Conservation (phyloP, 2,329 filamentous ascomycete species). For the Sphaerulina musiva region DNA sequence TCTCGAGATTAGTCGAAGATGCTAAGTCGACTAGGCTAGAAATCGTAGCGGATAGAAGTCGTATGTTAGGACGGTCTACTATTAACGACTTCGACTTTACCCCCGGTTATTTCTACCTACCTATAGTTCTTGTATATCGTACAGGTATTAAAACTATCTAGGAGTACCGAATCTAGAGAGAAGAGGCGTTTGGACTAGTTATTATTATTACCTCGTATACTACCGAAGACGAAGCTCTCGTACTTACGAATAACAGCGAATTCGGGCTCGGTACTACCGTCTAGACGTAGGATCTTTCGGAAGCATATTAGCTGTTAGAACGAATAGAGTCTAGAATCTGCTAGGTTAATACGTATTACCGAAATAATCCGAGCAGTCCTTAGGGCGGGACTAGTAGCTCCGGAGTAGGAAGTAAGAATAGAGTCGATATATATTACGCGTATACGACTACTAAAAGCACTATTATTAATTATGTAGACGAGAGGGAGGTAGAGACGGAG, state of each 20-base stretch:
- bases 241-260: constrained; percentile 45
- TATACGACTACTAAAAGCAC: constrained; percentile 56
- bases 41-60: constrained; percentile 39
- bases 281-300: constrained; percentile 46
- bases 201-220: constrained; percentile 43
- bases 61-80: constrained; percentile 44
- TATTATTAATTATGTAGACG: constrained; percentile 60
- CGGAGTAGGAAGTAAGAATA: constrained; percentile 68
- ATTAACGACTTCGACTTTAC: constrained; percentile 49
- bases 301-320: constrained; percentile 47
- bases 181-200: constrained; percentile 43
- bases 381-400: constrained; percentile 60
- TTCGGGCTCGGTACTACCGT: constrained; percentile 48
- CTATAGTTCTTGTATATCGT: constrained; percentile 34
- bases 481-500: constrained; percentile 48
- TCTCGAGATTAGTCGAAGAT: constrained; percentile 60
- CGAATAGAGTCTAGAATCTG: constrained; percentile 61
- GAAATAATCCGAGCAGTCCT: constrained; percentile 64
- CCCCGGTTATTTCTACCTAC: constrained; percentile 46
- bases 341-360: constrained; percentile 57
- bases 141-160: constrained; percentile 21
- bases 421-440: constrained; percentile 46
- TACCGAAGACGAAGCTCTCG: constrained; percentile 39
- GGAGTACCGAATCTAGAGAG: constrained; percentile 36
- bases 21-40: constrained; percentile 54